These are phyloP conservation scores for Yarrowia sp. DNA, from an alignment of 805 yeast genomes.

Conservation along the genomic window DNA sequence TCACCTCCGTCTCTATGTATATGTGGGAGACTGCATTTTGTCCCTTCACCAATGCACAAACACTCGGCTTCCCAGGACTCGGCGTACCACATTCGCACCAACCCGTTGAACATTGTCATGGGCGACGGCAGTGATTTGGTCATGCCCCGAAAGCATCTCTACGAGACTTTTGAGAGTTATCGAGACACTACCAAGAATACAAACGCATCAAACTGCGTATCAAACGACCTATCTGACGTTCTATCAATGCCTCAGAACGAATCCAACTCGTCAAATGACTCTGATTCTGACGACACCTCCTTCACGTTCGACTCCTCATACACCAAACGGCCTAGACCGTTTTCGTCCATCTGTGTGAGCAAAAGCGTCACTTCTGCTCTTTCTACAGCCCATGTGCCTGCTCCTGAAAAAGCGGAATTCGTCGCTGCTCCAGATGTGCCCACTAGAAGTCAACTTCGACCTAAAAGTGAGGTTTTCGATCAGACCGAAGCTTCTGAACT, in stretches of 20 bases:
- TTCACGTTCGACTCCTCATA: slow-evolving; percentile 15
- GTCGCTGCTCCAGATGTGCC: slow-evolving; percentile 5
- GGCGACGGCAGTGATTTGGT: slow-evolving; percentile 40
- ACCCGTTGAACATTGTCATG: slow-evolving; percentile 40
- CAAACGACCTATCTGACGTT: background rate
- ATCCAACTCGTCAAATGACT: background rate
- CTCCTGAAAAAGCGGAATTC: slow-evolving; percentile 16
- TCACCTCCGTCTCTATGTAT: background rate
- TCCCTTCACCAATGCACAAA: slow-evolving; percentile 31
- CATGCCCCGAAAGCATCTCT: slow-evolving; percentile 23
- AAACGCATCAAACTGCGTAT: too few relatives aligned
- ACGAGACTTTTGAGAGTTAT: slow-evolving; percentile 5
- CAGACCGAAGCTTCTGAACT: background rate
- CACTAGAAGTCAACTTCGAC: background rate
- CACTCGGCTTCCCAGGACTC: slow-evolving; percentile 34
- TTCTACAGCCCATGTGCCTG: slow-evolving; percentile 8
- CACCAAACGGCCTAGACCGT: slow-evolving; percentile 3
- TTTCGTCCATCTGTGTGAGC: background rate
- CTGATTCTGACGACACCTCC: background rate
- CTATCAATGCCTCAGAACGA: background rate
- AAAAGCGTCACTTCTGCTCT: background rate
- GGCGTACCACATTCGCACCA: slow-evolving; percentile 35
- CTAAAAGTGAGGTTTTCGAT: slow-evolving; percentile 10
- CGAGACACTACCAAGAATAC: background rate
- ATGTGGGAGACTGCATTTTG: background rate